These are phyloP conservation scores for Furcasterigmium furcatum DNA, from an alignment of 2,329 filamentous ascomycete genomes.

Conservation along the genomic window DNA sequence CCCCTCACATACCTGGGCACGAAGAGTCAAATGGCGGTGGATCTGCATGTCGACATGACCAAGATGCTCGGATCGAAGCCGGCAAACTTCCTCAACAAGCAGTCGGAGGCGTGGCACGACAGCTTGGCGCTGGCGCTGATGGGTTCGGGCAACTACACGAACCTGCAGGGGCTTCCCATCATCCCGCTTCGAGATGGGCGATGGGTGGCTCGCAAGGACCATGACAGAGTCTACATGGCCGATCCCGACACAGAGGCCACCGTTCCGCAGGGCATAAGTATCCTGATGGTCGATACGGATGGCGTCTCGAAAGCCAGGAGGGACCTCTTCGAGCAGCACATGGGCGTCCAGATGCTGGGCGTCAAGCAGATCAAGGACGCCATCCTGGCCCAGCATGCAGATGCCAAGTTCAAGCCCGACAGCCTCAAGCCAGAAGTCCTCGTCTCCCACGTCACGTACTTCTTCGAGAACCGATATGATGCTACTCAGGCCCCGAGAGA, in stretches of 20 bases:
- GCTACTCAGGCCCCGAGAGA: neutral
- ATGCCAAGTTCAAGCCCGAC: neutral
- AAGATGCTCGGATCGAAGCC: no score
- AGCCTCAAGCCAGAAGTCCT: neutral
- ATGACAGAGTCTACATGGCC: neutral
- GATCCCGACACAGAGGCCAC: neutral
- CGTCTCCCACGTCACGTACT: neutral
- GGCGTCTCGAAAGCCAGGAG: neutral
- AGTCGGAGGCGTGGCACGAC: slow-evolving; percentile 4
- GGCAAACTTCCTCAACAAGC: neutral
- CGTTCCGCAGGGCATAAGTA: slow-evolving; percentile 2
- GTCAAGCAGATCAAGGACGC: neutral
- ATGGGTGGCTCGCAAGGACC: slow-evolving; percentile 1
- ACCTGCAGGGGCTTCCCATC: slow-evolving; percentile 4
- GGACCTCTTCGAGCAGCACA: neutral
- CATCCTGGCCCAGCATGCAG: neutral
- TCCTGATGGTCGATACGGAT: slow-evolving; percentile 4
- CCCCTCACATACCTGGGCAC: neutral
- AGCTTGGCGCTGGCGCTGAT: slow-evolving; percentile 1
- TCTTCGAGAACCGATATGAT: no score
- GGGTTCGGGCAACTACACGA: neutral
- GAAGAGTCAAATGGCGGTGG: no score
- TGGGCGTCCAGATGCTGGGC: neutral
- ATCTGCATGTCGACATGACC: no score
- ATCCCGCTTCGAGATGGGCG: slow-evolving; percentile 4